Base-by-base conservation (phyloP, 805 yeast genomes). In the Pichia cabralensis region DNA sequence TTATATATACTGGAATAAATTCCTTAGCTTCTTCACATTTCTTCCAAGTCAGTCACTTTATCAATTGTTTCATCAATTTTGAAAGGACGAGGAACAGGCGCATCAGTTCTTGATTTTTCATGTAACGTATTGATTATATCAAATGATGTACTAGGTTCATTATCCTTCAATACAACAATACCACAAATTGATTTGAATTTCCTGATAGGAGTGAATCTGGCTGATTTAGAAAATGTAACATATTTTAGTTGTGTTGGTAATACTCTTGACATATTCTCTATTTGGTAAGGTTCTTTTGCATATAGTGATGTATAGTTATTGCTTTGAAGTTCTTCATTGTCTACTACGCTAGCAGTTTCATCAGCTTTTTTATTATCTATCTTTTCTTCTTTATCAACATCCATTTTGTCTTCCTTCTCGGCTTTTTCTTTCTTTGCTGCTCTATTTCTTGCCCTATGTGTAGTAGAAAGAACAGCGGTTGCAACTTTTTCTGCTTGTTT, bases 391-490 rank as follows among this genome's bases (percentile, higher is more conserved):
- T 62, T 52, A 11, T 67, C 60, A n/a, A 46, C 40, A 12, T 58
- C 65, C 45, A 52, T 54, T 53, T 66, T 67, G 21, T 66, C 75
- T 37, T 66, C 64, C 38, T 53, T 72, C 9, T 47, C 62, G 48
- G 69, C 71, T 48, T 67, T 63, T 20, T 31, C 36, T 13, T 36
- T 39, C 45, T 65, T 65, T 28, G 69, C 69, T 18, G 94, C 95
- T 56, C 96, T 77, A 22, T 89, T 92, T 57, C 82, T 84, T n/a
- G 96, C 96, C 56, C 78, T 80, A 13, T 78, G 84, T 3, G 98
- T 89, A 1, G 96, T 89, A 3, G 96, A 86, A 36, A 92, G 68
- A 12, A 92, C 95, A 3, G 96, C 98, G 27, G 95, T 83, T 2
- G 86, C 82, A 31, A 86, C 71, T 62, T 83, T 86, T 55, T 85